Conservation (phyloP, 495 filamentous ascomycete genomes). For the Podospora conica region DNA sequence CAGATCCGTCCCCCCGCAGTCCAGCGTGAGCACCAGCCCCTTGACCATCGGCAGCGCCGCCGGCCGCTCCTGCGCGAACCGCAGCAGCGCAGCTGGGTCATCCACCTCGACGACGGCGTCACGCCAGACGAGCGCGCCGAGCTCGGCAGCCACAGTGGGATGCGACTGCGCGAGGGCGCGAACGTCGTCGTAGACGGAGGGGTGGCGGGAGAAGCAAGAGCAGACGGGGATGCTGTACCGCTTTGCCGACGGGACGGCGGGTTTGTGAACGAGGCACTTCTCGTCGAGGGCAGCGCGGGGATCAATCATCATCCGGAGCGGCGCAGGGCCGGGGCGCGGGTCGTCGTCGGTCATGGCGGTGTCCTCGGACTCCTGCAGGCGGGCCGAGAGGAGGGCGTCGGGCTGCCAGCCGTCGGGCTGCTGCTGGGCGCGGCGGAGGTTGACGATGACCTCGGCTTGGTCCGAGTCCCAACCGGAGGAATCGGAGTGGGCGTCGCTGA, state of each 20-base stretch:
- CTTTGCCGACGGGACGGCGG: neutral
- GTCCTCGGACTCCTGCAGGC: neutral
- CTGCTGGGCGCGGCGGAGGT: neutral
- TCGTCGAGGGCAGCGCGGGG: neutral
- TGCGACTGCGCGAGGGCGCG: constrained; percentile 1
- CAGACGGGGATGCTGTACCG: neutral
- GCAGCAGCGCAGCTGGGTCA: neutral
- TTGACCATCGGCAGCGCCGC: neutral
- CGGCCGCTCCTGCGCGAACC: constrained; percentile 5
- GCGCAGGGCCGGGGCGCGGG: neutral
- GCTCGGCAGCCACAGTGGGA: neutral
- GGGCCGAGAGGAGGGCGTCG: neutral
- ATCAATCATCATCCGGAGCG: neutral
- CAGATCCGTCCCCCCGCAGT: neutral
- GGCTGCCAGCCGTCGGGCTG: neutral
- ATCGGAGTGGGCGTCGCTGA: neutral
- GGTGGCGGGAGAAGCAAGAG: neutral
- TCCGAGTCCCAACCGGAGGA: constrained; percentile 3
- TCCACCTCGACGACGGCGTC: constrained; percentile 2
- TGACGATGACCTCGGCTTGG: neutral
- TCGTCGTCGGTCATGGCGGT: neutral
- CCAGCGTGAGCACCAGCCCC: neutral
- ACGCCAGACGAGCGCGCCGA: constrained; percentile 2
- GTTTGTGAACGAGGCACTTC: neutral
- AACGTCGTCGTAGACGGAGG: neutral